Percentiles rank a stretch among this genome's conserved stretches.
phyloP scores from a whole-genome alignment of 306 rosid genomes.

The Abrus precatorius region DNA sequence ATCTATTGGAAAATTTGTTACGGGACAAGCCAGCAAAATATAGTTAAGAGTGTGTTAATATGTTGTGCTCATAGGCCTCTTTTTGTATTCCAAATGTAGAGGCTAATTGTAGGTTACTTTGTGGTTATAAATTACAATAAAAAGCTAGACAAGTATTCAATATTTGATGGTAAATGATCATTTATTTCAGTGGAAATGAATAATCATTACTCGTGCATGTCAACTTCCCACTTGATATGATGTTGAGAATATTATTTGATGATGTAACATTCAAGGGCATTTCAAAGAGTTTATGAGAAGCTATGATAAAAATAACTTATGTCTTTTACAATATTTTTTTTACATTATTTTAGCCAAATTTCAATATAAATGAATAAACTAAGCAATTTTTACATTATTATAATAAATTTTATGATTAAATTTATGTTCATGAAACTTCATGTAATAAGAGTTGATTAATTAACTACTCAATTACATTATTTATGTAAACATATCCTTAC shows the following conservation, averaged over 20 bases:
- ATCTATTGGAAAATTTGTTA: conserved; percentile 18
- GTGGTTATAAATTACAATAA: background rate
- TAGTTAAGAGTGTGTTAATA: background rate
- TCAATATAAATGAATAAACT: too few species aligned
- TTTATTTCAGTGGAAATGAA: conserved; percentile 5
- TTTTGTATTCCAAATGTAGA: background rate
- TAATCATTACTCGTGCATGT: conserved; percentile 41
- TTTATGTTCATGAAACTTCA: too few species aligned
- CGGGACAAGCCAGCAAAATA: background rate
- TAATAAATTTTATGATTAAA: too few species aligned
- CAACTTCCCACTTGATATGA: background rate
- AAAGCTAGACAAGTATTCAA: background rate
- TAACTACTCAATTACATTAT: too few species aligned
- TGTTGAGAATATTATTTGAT: background rate
- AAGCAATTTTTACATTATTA: too few species aligned
- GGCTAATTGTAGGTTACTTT: background rate
- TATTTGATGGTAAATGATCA: background rate
- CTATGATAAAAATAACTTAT: too few species aligned
- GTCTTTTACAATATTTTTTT: too few species aligned
- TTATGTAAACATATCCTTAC: too few species aligned
- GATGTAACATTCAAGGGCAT: too few species aligned
- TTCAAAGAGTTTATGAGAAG: too few species aligned
- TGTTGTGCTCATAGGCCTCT: background rate
- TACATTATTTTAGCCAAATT: too few species aligned
- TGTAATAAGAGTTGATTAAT: too few species aligned